phyloP scores from a whole-genome alignment of 345 rosid genomes.

The Gossypium thurberi region DNA sequence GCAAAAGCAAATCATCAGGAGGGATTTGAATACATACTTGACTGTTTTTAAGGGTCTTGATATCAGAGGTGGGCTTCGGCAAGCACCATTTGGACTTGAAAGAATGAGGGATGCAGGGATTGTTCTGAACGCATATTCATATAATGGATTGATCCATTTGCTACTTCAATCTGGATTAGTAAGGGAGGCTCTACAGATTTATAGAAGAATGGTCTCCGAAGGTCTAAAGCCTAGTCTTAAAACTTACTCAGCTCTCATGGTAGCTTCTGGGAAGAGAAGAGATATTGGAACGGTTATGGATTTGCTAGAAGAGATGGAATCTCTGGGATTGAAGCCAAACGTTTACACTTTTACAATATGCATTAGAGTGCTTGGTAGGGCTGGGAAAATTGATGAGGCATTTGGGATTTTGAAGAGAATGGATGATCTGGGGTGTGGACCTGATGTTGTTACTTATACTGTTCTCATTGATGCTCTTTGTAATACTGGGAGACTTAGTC shows the following conservation, averaged over 20 bases:
- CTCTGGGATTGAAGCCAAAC: slow-evolving; percentile 75
- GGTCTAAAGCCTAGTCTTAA: slow-evolving; percentile 87
- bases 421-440: slow-evolving; percentile 84
- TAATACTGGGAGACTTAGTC: slow-evolving; percentile 54
- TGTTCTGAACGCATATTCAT: slow-evolving; percentile 64
- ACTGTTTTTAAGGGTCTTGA: slow-evolving; percentile 50
- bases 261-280: slow-evolving; percentile 80
- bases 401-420: slow-evolving; percentile 57
- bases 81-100: slow-evolving; percentile 45
- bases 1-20: slow-evolving; percentile 66
- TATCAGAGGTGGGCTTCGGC: slow-evolving; percentile 60
- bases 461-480: slow-evolving; percentile 88
- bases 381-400: slow-evolving; percentile 71
- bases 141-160: slow-evolving; percentile 73
- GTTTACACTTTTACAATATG: slow-evolving; percentile 89
- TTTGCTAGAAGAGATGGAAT: slow-evolving; percentile 77
- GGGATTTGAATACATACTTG: slow-evolving; percentile 57
- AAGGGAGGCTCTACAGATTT: slow-evolving; percentile 58
- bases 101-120: slow-evolving; percentile 64
- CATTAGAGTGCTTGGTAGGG: slow-evolving; percentile 77
- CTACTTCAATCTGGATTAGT: slow-evolving; percentile 58
- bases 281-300: slow-evolving; percentile 56
- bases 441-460: slow-evolving; percentile 82
- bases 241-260: slow-evolving; percentile 93
- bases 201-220: slow-evolving; percentile 65